A percentile compares a stretch with the other conserved stretches of the same genome.
Evolutionary conservation across 495 filamentous ascomycete species (phyloP).

Genomic region (Talaromyces trachyspermus): DNA sequence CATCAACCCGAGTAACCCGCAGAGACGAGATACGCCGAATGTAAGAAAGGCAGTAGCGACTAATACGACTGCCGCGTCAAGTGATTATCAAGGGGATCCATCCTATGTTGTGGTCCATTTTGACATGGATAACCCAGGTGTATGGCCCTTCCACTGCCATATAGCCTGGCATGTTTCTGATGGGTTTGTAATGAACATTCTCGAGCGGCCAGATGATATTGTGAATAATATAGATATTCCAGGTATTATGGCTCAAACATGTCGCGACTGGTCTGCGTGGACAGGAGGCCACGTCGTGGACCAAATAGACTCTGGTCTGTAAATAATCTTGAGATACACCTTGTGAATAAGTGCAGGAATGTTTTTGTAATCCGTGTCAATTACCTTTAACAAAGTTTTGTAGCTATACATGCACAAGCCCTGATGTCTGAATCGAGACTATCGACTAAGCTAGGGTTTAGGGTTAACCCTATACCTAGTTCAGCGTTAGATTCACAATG

Average conservation of each 20-base stretch:
- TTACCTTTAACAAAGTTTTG: background rate
- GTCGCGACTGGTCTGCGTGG: background rate
- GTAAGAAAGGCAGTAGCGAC: background rate
- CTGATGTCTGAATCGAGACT: background rate
- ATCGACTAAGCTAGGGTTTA: background rate
- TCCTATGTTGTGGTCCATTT: slow-evolving; percentile 38
- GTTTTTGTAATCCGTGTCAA: background rate
- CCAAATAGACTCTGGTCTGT: background rate
- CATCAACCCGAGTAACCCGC: background rate
- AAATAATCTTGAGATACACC: background rate
- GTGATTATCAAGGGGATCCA: background rate
- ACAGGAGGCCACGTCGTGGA: background rate
- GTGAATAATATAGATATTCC: background rate
- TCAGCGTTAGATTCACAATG: background rate
- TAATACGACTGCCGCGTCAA: background rate
- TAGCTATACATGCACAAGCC: background rate
- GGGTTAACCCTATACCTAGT: background rate
- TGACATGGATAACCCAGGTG: slow-evolving; percentile 61
- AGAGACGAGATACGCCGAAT: background rate
- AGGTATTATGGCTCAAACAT: background rate
- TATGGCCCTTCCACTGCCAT: slow-evolving; percentile 79
- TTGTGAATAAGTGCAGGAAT: background rate
- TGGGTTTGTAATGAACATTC: slow-evolving; percentile 62
- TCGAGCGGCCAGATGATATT: slow-evolving; percentile 57
- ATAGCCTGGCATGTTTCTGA: slow-evolving; percentile 74